Base-by-base conservation (phyloP, 2,329 filamentous ascomycete genomes). In the Chaetothyriales sp. region DNA sequence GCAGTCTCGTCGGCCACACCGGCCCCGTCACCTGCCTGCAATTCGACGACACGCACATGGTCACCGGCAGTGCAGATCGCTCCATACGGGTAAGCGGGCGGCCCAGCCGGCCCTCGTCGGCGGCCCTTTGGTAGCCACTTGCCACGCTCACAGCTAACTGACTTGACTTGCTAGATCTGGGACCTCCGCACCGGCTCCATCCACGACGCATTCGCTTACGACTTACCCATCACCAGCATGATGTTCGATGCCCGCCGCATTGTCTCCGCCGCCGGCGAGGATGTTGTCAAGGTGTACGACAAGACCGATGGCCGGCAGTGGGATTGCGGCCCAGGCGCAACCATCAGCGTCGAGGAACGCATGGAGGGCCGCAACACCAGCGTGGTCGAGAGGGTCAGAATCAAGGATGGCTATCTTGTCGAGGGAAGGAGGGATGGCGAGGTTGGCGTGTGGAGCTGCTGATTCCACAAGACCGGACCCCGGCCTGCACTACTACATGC, bases 281-380 rank as follows among this genome's bases (percentile, higher is more conserved):
- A 89, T 63, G 88, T 97, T 20, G 89, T 92, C 61, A 98, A 98
- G 71, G 85, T 98, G 54, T 98, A 97, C 71, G 92, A 98, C 72
- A 97, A 97, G 76, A 83, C 88, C 2, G 92, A 98, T 65, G 89
- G 89, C 43, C 76, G 87, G 55, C 92, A 97, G 68, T 98, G 92
- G 92, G 88, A 95, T 67, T 95, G 89, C 68, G 92, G 92, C 50
- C 83, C 88, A 2, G 90, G 89, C 37, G 80, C 85, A 47, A 77
- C 75, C 2, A 49, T 50, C 6, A 54, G 43, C 5, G 57, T 58
- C 3, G 67, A 70, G 9, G 82, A 82, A 54, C 79, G 81, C 18
- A 81, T 85, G 49, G 77, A 81, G 52, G 80, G 77, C 10, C 81
- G 79, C 60, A 75, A 72, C 51, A 77, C 82, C 5, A 77, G 82